A percentile compares a stretch with the other conserved stretches of the same genome.
Conservation (phyloP, 2,329 filamentous ascomycete species). For the Bipolaris zeicola region DNA sequence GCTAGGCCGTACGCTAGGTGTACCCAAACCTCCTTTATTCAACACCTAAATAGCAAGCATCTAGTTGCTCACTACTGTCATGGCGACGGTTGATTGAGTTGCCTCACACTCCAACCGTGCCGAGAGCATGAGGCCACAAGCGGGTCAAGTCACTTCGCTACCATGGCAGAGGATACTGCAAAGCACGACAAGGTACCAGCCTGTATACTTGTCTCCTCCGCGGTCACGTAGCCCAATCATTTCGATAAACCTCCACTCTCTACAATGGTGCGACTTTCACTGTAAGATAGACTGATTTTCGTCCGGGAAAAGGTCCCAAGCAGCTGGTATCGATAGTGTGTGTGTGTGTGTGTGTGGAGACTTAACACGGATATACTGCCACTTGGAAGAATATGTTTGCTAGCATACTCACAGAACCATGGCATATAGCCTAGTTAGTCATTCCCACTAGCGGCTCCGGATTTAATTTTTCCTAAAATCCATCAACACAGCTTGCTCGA, state of each 20-base stretch:
- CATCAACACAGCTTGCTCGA: not conserved
- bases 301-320: not conserved
- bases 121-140: not conserved
- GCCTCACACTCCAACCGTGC: not conserved
- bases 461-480: not conserved
- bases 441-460: constrained; percentile 1
- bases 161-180: not conserved
- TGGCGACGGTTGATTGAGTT: not conserved
- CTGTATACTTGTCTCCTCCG: not conserved
- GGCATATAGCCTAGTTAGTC: not conserved
- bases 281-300: not conserved
- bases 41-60: not conserved
- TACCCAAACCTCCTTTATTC: not conserved
- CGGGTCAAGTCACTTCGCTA: not conserved
- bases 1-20: constrained; percentile 1
- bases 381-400: not conserved
- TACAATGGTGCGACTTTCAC: not conserved
- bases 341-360: not conserved
- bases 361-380: not conserved
- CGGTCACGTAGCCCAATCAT: not conserved
- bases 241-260: too few species aligned
- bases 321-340: not conserved
- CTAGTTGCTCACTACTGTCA: not conserved
- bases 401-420: not conserved
- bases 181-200: not conserved